phyloP scores from a whole-genome alignment of 1,284 basidiomycete genomes.

The Salmacisia buchloeana region DNA sequence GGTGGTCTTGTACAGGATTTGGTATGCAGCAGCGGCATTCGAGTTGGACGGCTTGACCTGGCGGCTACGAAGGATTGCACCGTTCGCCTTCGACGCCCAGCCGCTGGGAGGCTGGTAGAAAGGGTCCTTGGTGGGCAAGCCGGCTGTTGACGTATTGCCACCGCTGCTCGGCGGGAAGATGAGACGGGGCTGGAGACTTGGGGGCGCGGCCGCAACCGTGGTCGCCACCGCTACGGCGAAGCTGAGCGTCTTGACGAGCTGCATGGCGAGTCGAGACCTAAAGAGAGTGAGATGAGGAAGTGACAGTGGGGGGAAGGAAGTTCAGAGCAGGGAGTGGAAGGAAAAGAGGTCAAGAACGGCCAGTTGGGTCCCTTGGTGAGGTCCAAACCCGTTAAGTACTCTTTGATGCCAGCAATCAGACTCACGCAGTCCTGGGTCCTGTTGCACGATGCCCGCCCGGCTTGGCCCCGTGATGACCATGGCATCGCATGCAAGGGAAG shows the following conservation, averaged over 20 bases:
- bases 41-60: conserved; percentile 1
- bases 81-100: neutral
- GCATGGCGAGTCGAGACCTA: neutral
- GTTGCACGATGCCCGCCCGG: no score
- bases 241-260: neutral
- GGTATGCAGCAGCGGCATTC: conserved; percentile 15
- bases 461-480: no score
- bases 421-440: no score
- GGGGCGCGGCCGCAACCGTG: neutral
- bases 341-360: neutral
- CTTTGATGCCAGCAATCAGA: no score
- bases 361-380: no score
- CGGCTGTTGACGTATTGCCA: neutral
- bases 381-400: no score
- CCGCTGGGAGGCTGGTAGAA: conserved; percentile 7
- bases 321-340: neutral
- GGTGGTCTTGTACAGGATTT: conserved; percentile 33
- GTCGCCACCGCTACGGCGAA: neutral
- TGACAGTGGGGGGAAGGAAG: no score
- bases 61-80: conserved; percentile 1
- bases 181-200: neutral
- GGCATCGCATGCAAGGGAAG: no score
- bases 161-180: neutral
- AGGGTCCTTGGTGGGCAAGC: neutral
- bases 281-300: neutral